Base-by-base conservation (phyloP, 2,329 filamentous ascomycete species). In the Fusarium haematococcum region DNA sequence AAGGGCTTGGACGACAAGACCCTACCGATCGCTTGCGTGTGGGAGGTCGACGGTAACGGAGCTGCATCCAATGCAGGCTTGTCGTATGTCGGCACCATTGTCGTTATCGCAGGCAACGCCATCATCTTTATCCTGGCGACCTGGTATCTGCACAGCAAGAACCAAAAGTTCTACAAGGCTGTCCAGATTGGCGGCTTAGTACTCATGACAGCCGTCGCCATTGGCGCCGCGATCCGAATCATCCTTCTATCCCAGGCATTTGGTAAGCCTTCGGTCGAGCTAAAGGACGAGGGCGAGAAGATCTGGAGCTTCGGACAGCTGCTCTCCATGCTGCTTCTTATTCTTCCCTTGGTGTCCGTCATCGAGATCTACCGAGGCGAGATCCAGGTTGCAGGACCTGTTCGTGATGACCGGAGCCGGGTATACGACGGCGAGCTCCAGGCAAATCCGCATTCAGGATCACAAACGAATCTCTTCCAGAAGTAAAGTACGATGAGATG, bases 91-190 rank as follows among this genome's bases (percentile, higher is more conserved):
- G 91, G 89, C 3, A 93, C 91, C 3, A 88, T 92, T 33, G 87
- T 86, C 6, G 89, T 91, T 43, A 90, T 93, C 48, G 88, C 84
- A 0, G 88, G 86, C 5, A 91, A 92, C 76, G 84, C 83, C 39
- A 76, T 90, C 39, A 85, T 92, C 25, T 93, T 93, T 74, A 82
- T 81, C 2, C 81, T 91, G 1, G 88, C 88, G 0, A 91, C 90
- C 0, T 92, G 89, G 89, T 93, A 92, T 77, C 83, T 93, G 41
- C 91, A 93, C 77, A 86, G 84, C 69, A 85, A 87, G 20, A 79
- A 81, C 20, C 87, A 89, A 69, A 83, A 82, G 32, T 91, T 89
- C 82, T 87, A 91, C 78, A 88, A 86, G 73, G 77, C 79, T 3
- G 83, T 91, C 14, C 90, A 89, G 80, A 80, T 87, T 2, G 82